phyloP scores from a whole-genome alignment of 192 early-diverging fungal genomes.

The Piromyces finnis region DNA sequence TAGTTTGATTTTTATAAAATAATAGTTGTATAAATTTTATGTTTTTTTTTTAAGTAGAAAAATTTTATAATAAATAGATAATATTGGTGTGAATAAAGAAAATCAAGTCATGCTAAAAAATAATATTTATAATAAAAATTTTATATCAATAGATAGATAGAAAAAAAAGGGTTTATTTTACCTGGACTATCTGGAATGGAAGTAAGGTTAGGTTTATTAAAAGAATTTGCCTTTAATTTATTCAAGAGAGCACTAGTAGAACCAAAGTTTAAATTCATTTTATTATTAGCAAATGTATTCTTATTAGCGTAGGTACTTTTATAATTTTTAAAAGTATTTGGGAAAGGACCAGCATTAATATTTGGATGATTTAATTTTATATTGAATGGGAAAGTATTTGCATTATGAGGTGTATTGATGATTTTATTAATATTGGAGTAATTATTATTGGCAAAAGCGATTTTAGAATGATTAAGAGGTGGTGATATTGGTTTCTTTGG shows the following conservation, averaged over 20 bases:
- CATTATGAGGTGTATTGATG: neutral
- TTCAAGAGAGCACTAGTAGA: neutral
- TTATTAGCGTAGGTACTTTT: neutral
- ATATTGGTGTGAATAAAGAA: too few species aligned
- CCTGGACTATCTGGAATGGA: neutral
- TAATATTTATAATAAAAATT: neutral
- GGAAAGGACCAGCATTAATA: neutral
- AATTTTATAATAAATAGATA: too few species aligned
- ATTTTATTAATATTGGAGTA: neutral
- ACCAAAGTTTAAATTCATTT: neutral
- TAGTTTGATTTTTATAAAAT: too few species aligned
- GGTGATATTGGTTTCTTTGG: neutral
- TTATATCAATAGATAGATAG: neutral
- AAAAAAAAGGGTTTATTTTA: neutral
- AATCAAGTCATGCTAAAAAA: too few species aligned
- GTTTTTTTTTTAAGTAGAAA: too few species aligned
- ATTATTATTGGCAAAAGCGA: neutral
- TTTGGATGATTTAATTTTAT: neutral
- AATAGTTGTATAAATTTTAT: too few species aligned
- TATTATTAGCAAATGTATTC: neutral
- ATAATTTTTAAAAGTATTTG: neutral
- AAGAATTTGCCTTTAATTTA: neutral
- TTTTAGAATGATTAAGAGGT: neutral
- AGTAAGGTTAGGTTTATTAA: neutral
- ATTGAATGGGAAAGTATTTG: neutral